Base-by-base conservation (phyloP, 192 early-diverging fungal species). In the Neocallimastix lanati region DNA sequence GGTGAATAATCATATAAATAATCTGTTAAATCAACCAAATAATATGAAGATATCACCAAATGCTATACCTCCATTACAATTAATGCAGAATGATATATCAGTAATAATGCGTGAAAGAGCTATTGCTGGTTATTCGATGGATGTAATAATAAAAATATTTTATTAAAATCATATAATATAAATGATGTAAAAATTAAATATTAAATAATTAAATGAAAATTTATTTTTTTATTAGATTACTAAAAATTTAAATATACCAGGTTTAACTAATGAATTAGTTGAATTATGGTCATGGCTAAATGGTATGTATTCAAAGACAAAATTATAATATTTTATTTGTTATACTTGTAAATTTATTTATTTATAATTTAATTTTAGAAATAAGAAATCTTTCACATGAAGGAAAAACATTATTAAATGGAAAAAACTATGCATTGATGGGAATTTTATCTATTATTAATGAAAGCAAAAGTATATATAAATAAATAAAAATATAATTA, bases 61-160 rank as follows among this genome's bases (percentile, higher is more conserved):
- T 29, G 29, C 29, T 25, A n/a, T 78, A 14, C 80, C 83, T 9
- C 37, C 67, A n/a, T 30, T 83, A 38, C 33, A 40, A 29, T 28
- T 67, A 14, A 80, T 29, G 29, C 80, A 76, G 15, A 80, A 82
- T 27, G 96, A 98, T 83, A 91, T 97, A 76, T 91, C 94, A 4
- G 89, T 92, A 12, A 83, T 88, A 13, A 98, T 98, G 93, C 86
- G 92, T 29, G 86, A 88, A 78, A 88, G 93, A 76, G 95, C 92
- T 2, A 79, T 84, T 77, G 83, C 83, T 13, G 94, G 94, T 13
- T 98, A 98, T 84, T 91, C 88, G 13, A 88, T 94, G 86, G 87
- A 93, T 80, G 83, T 85, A 14, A 94, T 92, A 78, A 82, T 83
- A 37, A 86, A 87, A 67, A 77, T 80, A 4, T 78, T 84, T 29